Percentiles rank a stretch among this genome's conserved stretches.
These are phyloP conservation scores for Hibiscus trionum DNA, from an alignment of 345 rosid species.

Conservation along the genomic window DNA sequence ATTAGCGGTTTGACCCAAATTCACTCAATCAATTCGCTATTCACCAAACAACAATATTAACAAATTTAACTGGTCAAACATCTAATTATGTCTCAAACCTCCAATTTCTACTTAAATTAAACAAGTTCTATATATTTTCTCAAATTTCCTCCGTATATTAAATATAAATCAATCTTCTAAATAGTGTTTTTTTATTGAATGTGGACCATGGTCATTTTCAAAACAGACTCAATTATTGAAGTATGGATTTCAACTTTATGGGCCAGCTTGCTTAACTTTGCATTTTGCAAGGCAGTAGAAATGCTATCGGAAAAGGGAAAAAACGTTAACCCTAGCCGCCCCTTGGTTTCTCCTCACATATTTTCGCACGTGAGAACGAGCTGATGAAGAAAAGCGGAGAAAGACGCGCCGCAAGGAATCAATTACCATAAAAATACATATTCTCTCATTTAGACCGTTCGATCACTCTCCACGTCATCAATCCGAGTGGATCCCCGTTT, in stretches of 20 bases:
- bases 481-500: constrained; percentile 35
- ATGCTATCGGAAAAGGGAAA: not conserved
- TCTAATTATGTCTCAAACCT: too few species aligned
- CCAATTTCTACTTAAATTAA: too few species aligned
- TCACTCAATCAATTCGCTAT: fast-evolving
- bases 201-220: not conserved
- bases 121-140: too few species aligned
- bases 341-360: not conserved
- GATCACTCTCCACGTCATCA: constrained; percentile 43
- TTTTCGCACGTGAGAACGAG: constrained; percentile 14
- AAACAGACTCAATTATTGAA: not conserved
- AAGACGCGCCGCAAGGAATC: constrained; percentile 32
- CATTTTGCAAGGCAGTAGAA: too few species aligned
- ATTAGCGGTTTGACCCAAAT: too few species aligned
- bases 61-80: too few species aligned
- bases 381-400: constrained; percentile 16
- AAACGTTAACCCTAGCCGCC: not conserved
- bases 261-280: not conserved
- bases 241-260: not conserved
- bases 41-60: too few species aligned
- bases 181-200: not conserved
- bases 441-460: constrained; percentile 30
- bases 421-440: constrained; percentile 22
- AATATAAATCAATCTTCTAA: too few species aligned
- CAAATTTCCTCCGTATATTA: too few species aligned